Base-by-base conservation (phyloP, 23 red algal genomes). In the Agarophyton chilense region DNA sequence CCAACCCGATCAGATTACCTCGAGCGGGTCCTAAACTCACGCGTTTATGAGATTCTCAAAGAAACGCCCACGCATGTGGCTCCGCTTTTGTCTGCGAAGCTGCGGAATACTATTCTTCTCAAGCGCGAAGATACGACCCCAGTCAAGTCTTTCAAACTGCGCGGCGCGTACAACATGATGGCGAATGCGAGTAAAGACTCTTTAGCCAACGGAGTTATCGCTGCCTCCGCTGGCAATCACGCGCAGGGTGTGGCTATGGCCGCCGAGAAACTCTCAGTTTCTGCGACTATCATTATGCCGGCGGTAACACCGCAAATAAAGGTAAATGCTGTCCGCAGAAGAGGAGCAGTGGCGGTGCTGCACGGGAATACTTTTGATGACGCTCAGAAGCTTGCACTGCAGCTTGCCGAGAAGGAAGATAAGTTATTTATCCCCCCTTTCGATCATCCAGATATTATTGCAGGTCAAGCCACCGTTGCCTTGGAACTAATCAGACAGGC, bases 121-220 rank as follows among this genome's bases (percentile, higher is more conserved):
- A 98, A 98, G 57, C 92, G 96, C 16, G 96, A 98, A 81, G 96
- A 98, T 70, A 93, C 90, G 17, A 94, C 94, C 49, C 88, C 92
- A 10, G 96, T 98, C 0, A 93, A 93, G 50, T 93, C 87, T 29
- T 98, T 98, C 62, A 98, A 98, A 82, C 50, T 95, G 18, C 96
- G 96, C 14, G 96, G 96, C 22, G 96, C 96, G 19, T 98, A 98
- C 58, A 98, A 98, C 63, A 95, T 98, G 89, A 98, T 98, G 83
- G 92, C 96, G 2, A 86, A 86, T 21, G 63, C 87, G 13, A 40
- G 45, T 22, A 31, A 12, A 19, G 46, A 55, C 14, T 40, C 57
- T 18, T 58, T 93, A 5, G 50, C 83, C 3, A 63, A 64, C 31
- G 96, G 96, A 13, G 96, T 98, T 10, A 74, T 98, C 12, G 96